Base-by-base conservation (phyloP, 2,329 filamentous ascomycete species). In the Intubia oerlemansii region DNA sequence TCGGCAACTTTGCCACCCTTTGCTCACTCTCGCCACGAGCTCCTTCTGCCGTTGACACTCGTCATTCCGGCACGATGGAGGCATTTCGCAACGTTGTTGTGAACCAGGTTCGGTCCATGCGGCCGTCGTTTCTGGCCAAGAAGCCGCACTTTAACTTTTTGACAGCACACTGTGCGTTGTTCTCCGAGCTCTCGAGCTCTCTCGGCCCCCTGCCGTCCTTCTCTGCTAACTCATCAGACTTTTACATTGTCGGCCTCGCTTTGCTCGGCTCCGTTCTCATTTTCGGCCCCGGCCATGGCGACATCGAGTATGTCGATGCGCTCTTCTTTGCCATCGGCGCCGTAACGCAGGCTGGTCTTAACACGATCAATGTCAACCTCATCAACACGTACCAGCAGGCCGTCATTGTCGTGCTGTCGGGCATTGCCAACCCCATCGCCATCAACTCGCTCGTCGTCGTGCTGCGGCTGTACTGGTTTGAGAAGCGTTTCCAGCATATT, bases 401-500 rank as follows among this genome's bases (percentile, higher is more conserved):
- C 24, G 59, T 77, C 28, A 53, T 90, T 16, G 82, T 75, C 41
- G 42, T 82, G 6, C 58, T 79, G 23, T 57, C 74, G 4, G 72
- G 81, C 58, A 41, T 80, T 10, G 70, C 74, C 16, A 91, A 81
- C 28, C 82, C 82, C 1, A 88, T 92, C 35, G 72, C 77, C 26
- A 73, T 92, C 41, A 71, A 91, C 44, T 68, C 77, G 2, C 76
- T 68, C 25, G 81, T 98, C 25, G 88, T 98, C 7, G 85, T 92
- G 41, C 62, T 95, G 10, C 76, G 88, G 16, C 58, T 98, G 2
- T 93, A 92, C 51, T 98, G 85, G 85, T 98, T 98, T 46, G 84
- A 98, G 51, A 92, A 90, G 50, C 69, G 84, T 7, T 95, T 98
- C 45, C 77, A 91, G 45, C 63, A 78, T 41, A 66, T 92, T 38